Conservation (phyloP, 2,329 filamentous ascomycete genomes). For the Ophiosphaerella herpotricha region DNA sequence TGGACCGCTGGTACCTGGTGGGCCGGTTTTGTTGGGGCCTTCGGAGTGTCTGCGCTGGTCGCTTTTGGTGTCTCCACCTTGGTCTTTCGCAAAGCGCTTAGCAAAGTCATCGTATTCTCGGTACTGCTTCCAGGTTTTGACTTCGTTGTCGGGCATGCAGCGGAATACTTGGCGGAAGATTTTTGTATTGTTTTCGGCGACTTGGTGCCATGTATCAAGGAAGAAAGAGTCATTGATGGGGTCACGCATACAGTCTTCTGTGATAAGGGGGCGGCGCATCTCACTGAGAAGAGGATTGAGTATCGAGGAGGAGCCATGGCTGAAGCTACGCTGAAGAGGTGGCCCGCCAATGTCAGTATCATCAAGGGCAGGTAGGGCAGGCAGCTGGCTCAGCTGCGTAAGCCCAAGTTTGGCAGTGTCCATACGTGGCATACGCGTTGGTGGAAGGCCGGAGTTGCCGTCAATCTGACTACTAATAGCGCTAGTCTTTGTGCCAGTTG, state of each 20-base stretch:
- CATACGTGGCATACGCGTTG: slow-evolving; percentile 62
- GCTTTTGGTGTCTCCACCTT: slow-evolving; percentile 58
- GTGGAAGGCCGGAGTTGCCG: slow-evolving; percentile 60
- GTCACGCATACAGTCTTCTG: slow-evolving; percentile 93
- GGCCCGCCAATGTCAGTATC: slow-evolving; percentile 85
- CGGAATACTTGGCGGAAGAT: slow-evolving; percentile 92
- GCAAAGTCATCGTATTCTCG: slow-evolving; percentile 79
- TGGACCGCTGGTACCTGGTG: slow-evolving; percentile 48
- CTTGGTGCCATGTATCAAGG: slow-evolving; percentile 82
- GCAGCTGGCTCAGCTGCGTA: slow-evolving; percentile 70
- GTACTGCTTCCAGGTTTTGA: slow-evolving; percentile 91
- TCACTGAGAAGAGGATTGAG: slow-evolving; percentile 63
- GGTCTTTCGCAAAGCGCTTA: slow-evolving; percentile 72
- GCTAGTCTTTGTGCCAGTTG: slow-evolving; percentile 35
- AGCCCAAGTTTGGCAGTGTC: slow-evolving; percentile 71
- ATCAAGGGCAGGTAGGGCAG: slow-evolving; percentile 69
- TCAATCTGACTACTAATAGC: slow-evolving; percentile 33
- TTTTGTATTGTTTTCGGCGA: slow-evolving; percentile 93
- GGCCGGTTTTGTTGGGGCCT: slow-evolving; percentile 54
- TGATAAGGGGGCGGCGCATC: slow-evolving; percentile 73
- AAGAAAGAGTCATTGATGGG: slow-evolving; percentile 82
- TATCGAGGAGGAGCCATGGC: slow-evolving; percentile 52
- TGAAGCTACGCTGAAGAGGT: slow-evolving; percentile 60
- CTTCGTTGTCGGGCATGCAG: slow-evolving; percentile 95
- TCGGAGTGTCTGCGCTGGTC: slow-evolving; percentile 56